Evolutionary conservation across 371 early-diverging fungal genomes (phyloP).

Genomic region (Capniomyces stellatus): DNA sequence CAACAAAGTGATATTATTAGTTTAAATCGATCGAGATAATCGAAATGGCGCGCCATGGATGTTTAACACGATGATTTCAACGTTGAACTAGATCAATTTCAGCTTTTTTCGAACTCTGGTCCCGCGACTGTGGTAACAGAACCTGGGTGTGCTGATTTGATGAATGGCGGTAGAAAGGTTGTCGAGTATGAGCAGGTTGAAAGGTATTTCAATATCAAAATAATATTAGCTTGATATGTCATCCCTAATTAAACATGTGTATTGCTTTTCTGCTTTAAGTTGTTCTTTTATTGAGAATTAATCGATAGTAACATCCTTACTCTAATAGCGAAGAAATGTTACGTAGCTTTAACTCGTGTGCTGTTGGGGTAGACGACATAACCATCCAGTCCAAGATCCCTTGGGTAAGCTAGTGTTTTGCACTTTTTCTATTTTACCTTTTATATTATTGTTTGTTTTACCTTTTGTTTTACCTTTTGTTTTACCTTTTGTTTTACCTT

Average conservation of each 20-base stretch:
- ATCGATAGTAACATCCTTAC: too few species aligned
- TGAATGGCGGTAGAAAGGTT: background rate
- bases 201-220: background rate
- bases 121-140: background rate
- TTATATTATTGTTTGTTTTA: background rate
- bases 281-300: too few species aligned
- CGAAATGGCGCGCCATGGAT: too few species aligned
- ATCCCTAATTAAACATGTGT: too few species aligned
- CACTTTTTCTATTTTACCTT: background rate
- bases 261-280: too few species aligned
- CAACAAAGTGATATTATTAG: too few species aligned
- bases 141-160: background rate
- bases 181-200: background rate
- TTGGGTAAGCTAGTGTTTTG: background rate
- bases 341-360: background rate
- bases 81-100: background rate
- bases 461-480: background rate
- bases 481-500: background rate
- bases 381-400: background rate
- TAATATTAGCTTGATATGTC: background rate
- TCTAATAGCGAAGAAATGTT: background rate
- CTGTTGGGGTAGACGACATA: background rate
- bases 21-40: too few species aligned
- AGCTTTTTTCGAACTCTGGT: background rate
- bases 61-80: too few species aligned